These are phyloP conservation scores for Solanum chaucha DNA, from an alignment of 257 asterid genomes.

Conservation along the genomic window DNA sequence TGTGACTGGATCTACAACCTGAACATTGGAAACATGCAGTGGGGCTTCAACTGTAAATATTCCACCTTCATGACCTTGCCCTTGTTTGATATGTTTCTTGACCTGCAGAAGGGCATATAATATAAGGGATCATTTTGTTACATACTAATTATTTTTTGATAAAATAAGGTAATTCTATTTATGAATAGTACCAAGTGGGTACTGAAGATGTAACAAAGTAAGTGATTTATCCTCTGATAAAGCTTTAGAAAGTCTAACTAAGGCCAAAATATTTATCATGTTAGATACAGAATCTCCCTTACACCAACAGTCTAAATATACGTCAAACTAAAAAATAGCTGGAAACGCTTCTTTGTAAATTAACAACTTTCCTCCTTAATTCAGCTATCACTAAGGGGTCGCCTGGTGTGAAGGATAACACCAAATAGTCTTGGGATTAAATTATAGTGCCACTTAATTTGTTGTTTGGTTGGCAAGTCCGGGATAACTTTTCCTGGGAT, in stretches of 20 bases:
- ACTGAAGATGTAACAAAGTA: neutral
- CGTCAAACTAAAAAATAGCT: neutral
- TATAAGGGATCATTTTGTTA: neutral
- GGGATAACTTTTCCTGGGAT: neutral
- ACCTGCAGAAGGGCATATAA: conserved; percentile 36
- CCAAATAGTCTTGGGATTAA: neutral
- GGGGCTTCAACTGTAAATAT: conserved; percentile 95
- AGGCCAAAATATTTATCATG: neutral
- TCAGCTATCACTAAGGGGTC: neutral
- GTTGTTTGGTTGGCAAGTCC: neutral
- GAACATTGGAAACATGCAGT: conserved; percentile 86
- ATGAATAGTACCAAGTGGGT: neutral
- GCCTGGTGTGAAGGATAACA: neutral
- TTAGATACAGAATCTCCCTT: neutral
- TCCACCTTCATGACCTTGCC: conserved; percentile 98
- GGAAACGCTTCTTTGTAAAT: neutral
- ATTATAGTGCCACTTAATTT: neutral
- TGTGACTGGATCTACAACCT: conserved; percentile 81
- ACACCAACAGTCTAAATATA: neutral
- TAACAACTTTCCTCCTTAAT: neutral
- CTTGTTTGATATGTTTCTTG: conserved; percentile 93
- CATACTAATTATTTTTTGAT: neutral
- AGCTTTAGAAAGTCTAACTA: neutral
- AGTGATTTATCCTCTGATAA: neutral
- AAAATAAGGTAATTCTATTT: neutral